phyloP scores from a whole-genome alignment of 1,284 basidiomycete genomes.

The Ustilago sp. region DNA sequence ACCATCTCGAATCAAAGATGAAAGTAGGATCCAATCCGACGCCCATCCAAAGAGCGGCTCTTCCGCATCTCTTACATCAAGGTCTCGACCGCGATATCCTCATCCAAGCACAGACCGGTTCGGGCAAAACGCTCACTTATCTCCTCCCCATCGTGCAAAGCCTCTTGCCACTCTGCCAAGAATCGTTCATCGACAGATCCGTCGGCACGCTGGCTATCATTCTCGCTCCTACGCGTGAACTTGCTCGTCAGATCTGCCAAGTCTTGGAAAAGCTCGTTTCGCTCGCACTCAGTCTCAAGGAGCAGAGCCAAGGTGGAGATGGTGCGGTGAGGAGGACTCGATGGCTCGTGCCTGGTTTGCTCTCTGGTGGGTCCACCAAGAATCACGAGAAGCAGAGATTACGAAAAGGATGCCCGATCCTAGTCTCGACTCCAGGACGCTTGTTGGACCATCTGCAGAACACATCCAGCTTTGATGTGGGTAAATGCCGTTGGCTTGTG shows the following conservation, averaged over 20 bases:
- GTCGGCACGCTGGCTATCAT: constrained; percentile 93
- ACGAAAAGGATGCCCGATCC: constrained; percentile 79
- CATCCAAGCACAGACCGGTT: constrained; percentile 97
- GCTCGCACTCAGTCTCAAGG: constrained; percentile 77
- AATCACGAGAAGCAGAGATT: constrained; percentile 81
- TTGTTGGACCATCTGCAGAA: constrained; percentile 82
- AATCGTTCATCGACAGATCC: constrained; percentile 77
- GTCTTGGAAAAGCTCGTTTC: constrained; percentile 76
- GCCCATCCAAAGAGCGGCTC: constrained; percentile 84
- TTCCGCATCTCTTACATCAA: constrained; percentile 77
- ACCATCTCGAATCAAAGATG: constrained; percentile 86
- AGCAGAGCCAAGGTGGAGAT: constrained; percentile 73
- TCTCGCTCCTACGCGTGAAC: constrained; percentile 92
- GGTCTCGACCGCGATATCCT: constrained; percentile 80
- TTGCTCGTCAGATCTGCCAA: constrained; percentile 90
- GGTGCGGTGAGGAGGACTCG: constrained; percentile 71
- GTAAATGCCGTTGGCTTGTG: constrained; percentile 93
- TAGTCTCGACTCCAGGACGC: constrained; percentile 79
- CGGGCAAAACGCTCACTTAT: constrained; percentile 95
- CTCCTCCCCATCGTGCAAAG: constrained; percentile 95
- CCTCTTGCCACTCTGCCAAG: constrained; percentile 84
- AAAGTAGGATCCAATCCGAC: constrained; percentile 83
- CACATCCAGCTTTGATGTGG: constrained; percentile 88
- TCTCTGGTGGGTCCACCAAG: constrained; percentile 80
- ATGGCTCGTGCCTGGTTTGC: constrained; percentile 92